phyloP scores from a whole-genome alignment of 441 rosid genomes.

The Gossypium davidsonii region DNA sequence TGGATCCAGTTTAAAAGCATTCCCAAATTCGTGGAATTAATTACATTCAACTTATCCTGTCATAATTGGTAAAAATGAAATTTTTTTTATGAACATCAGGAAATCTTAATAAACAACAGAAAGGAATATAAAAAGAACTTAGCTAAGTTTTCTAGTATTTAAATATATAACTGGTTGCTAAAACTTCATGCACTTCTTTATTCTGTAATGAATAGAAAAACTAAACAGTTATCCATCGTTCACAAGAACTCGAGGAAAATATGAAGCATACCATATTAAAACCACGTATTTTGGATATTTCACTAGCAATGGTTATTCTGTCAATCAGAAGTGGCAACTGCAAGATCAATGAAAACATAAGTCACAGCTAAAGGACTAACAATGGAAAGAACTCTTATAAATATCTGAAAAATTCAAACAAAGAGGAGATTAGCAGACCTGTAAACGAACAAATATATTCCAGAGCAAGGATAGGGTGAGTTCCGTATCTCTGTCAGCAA shows the following conservation, averaged over 20 bases:
- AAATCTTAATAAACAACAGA: neutral
- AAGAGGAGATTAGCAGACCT: slow-evolving; percentile 37
- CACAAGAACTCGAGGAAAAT: neutral
- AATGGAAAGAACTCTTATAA: neutral
- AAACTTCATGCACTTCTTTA: neutral
- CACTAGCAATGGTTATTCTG: slow-evolving; percentile 41
- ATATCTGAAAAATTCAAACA: neutral
- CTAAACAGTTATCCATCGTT: neutral
- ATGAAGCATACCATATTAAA: slow-evolving; percentile 39
- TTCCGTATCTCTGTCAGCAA: slow-evolving; percentile 76
- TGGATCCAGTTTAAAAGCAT: slow-evolving; percentile 77
- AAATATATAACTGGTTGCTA: neutral
- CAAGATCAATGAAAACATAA: slow-evolving; percentile 18
- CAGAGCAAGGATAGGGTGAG: slow-evolving; percentile 74
- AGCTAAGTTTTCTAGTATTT: neutral
- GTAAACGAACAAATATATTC: slow-evolving; percentile 81
- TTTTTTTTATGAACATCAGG: neutral
- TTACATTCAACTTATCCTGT: slow-evolving; percentile 33
- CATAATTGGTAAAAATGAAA: slow-evolving; percentile 4
- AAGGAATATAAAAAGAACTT: slow-evolving; percentile 10
- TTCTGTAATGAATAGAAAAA: neutral
- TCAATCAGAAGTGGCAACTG: slow-evolving; percentile 78
- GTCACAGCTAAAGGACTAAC: neutral
- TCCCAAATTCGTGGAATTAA: slow-evolving; percentile 28
- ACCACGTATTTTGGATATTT: slow-evolving; percentile 49